phyloP scores from a whole-genome alignment of 345 rosid genomes.

The Ailanthus altissimus region DNA sequence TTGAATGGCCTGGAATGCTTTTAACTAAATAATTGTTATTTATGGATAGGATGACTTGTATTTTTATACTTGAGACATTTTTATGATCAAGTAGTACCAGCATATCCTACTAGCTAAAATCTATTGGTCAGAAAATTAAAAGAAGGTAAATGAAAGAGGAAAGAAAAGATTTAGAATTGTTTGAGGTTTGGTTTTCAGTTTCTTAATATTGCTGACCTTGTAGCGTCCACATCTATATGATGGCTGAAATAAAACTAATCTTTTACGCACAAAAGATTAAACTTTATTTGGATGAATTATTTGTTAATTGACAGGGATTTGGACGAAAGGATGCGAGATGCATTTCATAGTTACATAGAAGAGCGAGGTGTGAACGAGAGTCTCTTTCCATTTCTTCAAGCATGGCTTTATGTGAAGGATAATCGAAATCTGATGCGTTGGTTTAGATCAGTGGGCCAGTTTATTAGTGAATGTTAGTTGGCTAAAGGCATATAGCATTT shows the following conservation, averaged over 20 bases:
- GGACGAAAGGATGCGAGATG: conserved; percentile 78
- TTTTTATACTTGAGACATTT: not conserved
- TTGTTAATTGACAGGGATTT: conserved; percentile 54
- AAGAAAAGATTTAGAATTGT: not conserved
- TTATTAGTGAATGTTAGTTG: conserved; percentile 44
- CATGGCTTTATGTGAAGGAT: conserved; percentile 91
- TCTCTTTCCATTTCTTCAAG: conserved; percentile 88
- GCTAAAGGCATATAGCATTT: conserved; percentile 15
- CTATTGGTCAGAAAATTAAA: not conserved
- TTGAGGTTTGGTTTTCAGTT: not conserved
- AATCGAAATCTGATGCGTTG: conserved; percentile 70
- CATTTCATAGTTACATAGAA: conserved; percentile 67
- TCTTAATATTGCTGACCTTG: not conserved
- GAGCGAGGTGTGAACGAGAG: conserved; percentile 80
- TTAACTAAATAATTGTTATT: not conserved
- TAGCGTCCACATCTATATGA: not conserved
- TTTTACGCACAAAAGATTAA: not conserved
- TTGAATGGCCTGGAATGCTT: too few species aligned
- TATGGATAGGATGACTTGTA: not conserved
- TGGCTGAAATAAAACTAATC: not conserved
- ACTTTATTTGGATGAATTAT: not conserved
- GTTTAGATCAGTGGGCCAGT: conserved; percentile 78
- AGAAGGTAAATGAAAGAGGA: not conserved
- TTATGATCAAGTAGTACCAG: not conserved
- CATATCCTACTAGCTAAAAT: not conserved